Evolutionary conservation across 768 basidiomycete genomes (phyloP), one percentile per base, ranked within the genome.

Genomic region (Suillus clintonianus): DNA sequence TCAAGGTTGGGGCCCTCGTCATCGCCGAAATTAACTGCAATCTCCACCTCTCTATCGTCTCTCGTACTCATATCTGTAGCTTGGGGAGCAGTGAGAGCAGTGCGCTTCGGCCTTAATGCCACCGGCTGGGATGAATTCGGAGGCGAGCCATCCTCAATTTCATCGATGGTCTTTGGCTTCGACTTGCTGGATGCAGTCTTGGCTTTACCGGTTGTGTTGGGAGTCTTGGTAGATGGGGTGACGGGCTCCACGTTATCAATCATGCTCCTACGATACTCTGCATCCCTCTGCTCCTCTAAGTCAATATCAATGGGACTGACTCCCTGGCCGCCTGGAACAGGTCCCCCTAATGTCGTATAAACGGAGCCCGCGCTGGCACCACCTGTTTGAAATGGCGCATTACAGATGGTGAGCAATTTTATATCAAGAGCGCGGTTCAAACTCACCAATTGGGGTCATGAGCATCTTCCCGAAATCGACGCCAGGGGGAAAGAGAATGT

Each of bases 401-500:
- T 2, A 5, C 24, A 11, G 22, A 27, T 27, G 0, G 24, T 57
- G 24, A 57, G 11, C 10, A 57, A 17, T 9, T 27, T 0, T 6
- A 19, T 10, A 57, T 41, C 6, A 5, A 10, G 10, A 57, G 11
- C 3, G 56, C 10, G 5, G 24, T 41, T 11, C 3, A 57, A 37
- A 36, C 56, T 41, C 24, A 57, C 56, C 56, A 41, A 57, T 57
- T 19, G 56, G 59, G 0, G 65, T 68, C 74, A 74, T 68, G 5
- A 86, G 65, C 13, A 82, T 65, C 55, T 70, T 72, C 27, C 80
- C 80, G 71, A 90, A 92, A 71, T 94, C 88, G 48, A 91, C 74
- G 13, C 88, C 88, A 0, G 82, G 80, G 1, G 91, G 88, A 65
- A 90, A 94, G 32, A 80, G 70, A 64, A 88, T 85, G 74, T 94